Evolutionary conservation across 495 filamentous ascomycete species (phyloP), one percentile per base, ranked within the genome.

Genomic region (Talaromyces nanjingensis): DNA sequence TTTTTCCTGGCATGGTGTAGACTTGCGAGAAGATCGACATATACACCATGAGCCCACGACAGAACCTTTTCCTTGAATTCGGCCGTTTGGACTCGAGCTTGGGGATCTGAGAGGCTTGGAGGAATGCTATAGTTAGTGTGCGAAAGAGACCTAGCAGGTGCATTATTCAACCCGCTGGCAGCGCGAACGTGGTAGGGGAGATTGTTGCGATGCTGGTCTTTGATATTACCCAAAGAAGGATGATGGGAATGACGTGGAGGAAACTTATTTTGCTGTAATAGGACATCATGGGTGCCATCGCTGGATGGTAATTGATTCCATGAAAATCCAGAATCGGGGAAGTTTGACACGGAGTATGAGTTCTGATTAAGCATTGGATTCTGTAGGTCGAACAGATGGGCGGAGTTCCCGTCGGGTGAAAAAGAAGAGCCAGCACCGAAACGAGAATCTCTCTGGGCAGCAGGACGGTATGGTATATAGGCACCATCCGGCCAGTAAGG

Each of bases 41-140:
- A 98, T 24, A 93, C 86, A 59, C 84, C 83, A 71, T 97, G 91
- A 33, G 94, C 94, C 85, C 89, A 93, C 16, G 87, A 82, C 53
- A 97, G 80, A 6, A 89, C 86, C 65, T 88, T 89, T 71, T 97
- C 93, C 66, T 89, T 89, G 71, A 90, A 92, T 66, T 86, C 84
- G 5, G 79, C 73, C 68, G 85, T 89, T 2, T 62, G 71, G 7
- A 72, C 67, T 0, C 73, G 70, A 5, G 72, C 62, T 42, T 53
- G 42, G 1, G 63, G 22, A 24, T 59, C 55, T 18, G 56, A 31
- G n/a, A 64, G 31, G 6, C 34, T 52, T 16, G 55, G 63, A 37
- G 42, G 63, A 16, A 47, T 20, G 39, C 55, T 60, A 25, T 47
- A 56, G 39, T 33, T 64, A 25, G 33, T 24, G 24, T 59, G 29